phyloP scores from a whole-genome alignment of 2,329 filamentous ascomycete species.

The Helminthosporium solani region DNA sequence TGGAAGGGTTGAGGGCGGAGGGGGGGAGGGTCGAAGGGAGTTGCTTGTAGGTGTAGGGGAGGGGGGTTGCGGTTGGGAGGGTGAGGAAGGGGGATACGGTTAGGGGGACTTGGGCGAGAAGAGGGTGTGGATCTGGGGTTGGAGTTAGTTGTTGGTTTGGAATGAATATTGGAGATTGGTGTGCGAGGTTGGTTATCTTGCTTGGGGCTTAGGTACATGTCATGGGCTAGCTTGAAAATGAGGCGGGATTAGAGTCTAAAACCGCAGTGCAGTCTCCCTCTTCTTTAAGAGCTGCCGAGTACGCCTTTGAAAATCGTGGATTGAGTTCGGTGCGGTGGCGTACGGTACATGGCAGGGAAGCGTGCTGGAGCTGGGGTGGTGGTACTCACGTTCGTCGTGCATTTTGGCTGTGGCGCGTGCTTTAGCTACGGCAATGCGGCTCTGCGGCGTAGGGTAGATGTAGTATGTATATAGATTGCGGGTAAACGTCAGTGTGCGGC shows the following conservation, averaged over 20 bases:
- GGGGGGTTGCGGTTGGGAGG: slow-evolving; percentile 82
- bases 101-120: slow-evolving; percentile 88
- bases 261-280: too few relatives aligned
- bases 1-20: slow-evolving; percentile 55
- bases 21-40: slow-evolving; percentile 84
- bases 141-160: slow-evolving; percentile 10
- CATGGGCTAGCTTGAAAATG: too few relatives aligned
- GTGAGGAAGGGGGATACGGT: slow-evolving; percentile 93
- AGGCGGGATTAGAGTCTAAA: too few relatives aligned
- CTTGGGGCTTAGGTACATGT: too few relatives aligned
- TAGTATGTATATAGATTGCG: slow-evolving; percentile 1
- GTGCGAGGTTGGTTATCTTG: too few relatives aligned
- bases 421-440: not conserved
- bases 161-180: not conserved
- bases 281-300: too few relatives aligned
- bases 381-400: slow-evolving; percentile 41
- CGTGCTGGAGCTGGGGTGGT: not conserved
- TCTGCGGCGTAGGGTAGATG: slow-evolving; percentile 5
- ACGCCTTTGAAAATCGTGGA: too few relatives aligned
- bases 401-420: slow-evolving; percentile 16
- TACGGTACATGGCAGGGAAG: too few relatives aligned
- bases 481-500: slow-evolving; percentile 1
- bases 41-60: slow-evolving; percentile 92
- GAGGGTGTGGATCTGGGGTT: slow-evolving; percentile 66
- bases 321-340: too few relatives aligned